Percentiles rank a stretch among this genome's conserved stretches.
Conservation (phyloP, 352 stramenopile genomes). For the Phytophthora cryptogea region DNA sequence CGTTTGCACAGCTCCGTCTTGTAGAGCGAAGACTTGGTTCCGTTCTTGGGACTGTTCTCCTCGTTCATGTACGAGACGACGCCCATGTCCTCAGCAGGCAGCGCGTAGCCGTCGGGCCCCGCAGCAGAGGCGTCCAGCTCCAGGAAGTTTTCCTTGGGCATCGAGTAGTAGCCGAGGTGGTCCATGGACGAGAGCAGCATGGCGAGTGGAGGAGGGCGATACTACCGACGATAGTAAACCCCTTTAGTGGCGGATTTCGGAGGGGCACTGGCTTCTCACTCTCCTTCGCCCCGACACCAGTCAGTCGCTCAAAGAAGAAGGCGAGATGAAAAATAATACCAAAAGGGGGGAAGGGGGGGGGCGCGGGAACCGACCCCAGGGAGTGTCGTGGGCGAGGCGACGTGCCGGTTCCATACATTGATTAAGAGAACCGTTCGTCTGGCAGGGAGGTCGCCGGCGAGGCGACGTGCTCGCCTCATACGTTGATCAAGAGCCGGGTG, state of each 20-base stretch:
- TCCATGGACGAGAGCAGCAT: constrained; percentile 87
- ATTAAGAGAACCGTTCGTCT: no score
- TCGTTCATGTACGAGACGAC: constrained; percentile 63
- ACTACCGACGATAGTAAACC: constrained; percentile 20
- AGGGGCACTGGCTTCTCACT: constrained; percentile 21
- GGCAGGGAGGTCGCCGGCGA: no score
- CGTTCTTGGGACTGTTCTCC: constrained; percentile 85
- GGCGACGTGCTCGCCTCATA: no score
- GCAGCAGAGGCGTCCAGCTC: constrained; percentile 58
- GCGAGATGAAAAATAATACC: constrained; percentile 31
- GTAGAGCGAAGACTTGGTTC: constrained; percentile 86
- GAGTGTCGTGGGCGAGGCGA: no score
- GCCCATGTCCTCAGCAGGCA: constrained; percentile 52
- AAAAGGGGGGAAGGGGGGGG: background rate
- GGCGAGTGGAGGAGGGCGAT: constrained; percentile 11
- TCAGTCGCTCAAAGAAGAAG: constrained; percentile 25
- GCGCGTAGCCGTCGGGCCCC: constrained; percentile 41
- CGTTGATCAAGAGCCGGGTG: no score
- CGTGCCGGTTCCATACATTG: no score
- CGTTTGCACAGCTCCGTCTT: constrained; percentile 90
- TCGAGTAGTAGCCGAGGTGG: constrained; percentile 84
- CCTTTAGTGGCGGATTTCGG: constrained; percentile 8
- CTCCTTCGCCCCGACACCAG: constrained; percentile 31
- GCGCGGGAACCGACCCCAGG: no score
- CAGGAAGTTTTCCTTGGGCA: constrained; percentile 74